Evolutionary conservation across 148 eudicot species (phyloP), one percentile per base, ranked within the genome.

Genomic region (Rhododendron vialii): DNA sequence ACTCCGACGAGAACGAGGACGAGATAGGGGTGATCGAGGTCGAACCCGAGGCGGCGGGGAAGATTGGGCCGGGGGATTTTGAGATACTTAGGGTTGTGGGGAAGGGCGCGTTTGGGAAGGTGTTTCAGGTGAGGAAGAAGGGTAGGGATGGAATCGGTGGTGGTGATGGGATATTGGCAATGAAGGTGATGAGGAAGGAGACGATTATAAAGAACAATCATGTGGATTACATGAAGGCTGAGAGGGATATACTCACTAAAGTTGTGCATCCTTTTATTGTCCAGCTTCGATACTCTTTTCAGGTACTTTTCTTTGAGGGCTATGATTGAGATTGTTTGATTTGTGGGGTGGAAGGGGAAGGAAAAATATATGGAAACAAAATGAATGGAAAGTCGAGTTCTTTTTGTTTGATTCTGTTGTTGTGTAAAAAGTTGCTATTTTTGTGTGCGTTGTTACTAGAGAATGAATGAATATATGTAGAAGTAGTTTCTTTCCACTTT

Each of bases 81-180:
- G 96, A 94, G 92, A 93, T 96, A 11, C 78, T 96, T 90, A 94
- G 96, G 88, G 90, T 96, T 28, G 88, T 96, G 67, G 98, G 98
- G 4, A 93, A 93, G 88, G 98, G 98, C 2, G 94, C 98, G 3
- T 96, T 96, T 90, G 98, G 98, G 86, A 96, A 96, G 91, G 98
- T 96, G 24, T 95, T 93, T 84, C 93, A 92, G 88, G 98, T 96
- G 74, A 95, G 93, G 89, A 93, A 87, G 90, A 94, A 91, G 84
- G 90, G 88, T 57, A 57, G 26, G 50, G 78, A 41, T 45, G 88
- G 85, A 33, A 47, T 47, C 1, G 88, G 63, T 73, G 77, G 80
- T 51, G 92, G 90, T 84, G 92, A 92, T 88, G 98, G 95, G 83
- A 90, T 96, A 28, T 92, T 88, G 69, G 98, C 98, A 0, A 95